These are phyloP conservation scores for Rheum nobile DNA, from an alignment of 148 eudicot species.

Conservation along the genomic window DNA sequence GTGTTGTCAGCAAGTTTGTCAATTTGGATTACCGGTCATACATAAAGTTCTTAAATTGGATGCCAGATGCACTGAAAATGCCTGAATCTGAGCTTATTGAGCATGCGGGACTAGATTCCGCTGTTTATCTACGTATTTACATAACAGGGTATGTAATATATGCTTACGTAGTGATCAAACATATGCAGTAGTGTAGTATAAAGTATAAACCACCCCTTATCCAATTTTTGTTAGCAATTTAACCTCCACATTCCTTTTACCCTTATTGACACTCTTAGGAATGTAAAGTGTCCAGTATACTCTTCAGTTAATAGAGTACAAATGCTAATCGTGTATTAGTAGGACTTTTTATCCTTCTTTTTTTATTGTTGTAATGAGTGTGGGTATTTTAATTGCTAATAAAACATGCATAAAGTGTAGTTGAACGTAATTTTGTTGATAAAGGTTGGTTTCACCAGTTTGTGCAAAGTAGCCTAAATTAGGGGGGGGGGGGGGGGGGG, in stretches of 20 bases:
- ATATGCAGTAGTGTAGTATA: background rate
- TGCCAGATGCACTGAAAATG: conserved; percentile 92
- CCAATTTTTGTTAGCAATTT: background rate
- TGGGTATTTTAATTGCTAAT: background rate
- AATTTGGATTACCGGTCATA: conserved; percentile 81
- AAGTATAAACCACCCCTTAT: background rate
- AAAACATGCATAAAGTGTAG: background rate
- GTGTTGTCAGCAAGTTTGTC: conserved; percentile 53
- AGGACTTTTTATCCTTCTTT: too few species aligned
- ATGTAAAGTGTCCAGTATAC: background rate
- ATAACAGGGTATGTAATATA: conserved; percentile 54
- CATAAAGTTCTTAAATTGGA: conserved; percentile 76
- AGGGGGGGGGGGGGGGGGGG: background rate
- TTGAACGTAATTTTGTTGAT: background rate
- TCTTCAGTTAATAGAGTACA: background rate
- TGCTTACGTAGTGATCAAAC: background rate
- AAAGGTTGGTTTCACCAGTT: background rate
- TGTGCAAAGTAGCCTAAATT: background rate
- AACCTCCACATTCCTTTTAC: background rate
- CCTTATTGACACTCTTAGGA: background rate
- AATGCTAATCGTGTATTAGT: background rate
- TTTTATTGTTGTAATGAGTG: background rate
- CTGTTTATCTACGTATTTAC: conserved; percentile 86
- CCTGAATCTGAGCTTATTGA: conserved; percentile 91
- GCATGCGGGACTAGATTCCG: conserved; percentile 96